Conservation (phyloP, 2,329 filamentous ascomycete genomes). For the Aspergillus felis region DNA sequence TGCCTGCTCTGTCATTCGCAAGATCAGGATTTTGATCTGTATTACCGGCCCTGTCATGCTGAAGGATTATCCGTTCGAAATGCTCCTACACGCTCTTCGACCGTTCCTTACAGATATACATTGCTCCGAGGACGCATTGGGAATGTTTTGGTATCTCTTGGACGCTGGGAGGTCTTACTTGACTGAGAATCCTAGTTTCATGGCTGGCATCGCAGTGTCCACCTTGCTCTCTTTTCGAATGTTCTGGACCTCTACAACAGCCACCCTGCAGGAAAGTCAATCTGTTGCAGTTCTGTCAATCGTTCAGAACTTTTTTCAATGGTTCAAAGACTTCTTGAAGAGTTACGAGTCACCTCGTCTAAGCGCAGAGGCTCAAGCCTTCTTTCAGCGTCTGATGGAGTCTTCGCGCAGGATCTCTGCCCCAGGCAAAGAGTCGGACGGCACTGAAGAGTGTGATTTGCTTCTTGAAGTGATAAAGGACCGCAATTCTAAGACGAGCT, state of each 20-base stretch:
- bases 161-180: slow-evolving; percentile 64
- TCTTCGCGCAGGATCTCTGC: slow-evolving; percentile 65
- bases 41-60: slow-evolving; percentile 71
- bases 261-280: slow-evolving; percentile 80
- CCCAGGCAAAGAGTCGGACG: slow-evolving; percentile 65
- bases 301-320: slow-evolving; percentile 70
- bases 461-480: slow-evolving; percentile 78
- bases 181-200: slow-evolving; percentile 63
- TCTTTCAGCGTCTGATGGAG: slow-evolving; percentile 64
- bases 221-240: slow-evolving; percentile 72
- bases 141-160: slow-evolving; percentile 80
- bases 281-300: slow-evolving; percentile 72
- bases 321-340: slow-evolving; percentile 69
- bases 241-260: slow-evolving; percentile 71
- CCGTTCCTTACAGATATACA: slow-evolving; percentile 77
- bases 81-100: slow-evolving; percentile 77
- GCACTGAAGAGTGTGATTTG: slow-evolving; percentile 72
- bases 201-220: slow-evolving; percentile 75
- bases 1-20: slow-evolving; percentile 79
- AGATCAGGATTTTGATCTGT: slow-evolving; percentile 75
- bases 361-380: slow-evolving; percentile 47
- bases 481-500: slow-evolving; percentile 54
- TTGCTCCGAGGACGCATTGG: slow-evolving; percentile 86
- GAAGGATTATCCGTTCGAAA: slow-evolving; percentile 78
- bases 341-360: slow-evolving; percentile 55